Percentiles rank a stretch among this genome's conserved stretches.
phyloP scores from a whole-genome alignment of 371 early-diverging fungal species.

The Apophysomyces elegans region DNA sequence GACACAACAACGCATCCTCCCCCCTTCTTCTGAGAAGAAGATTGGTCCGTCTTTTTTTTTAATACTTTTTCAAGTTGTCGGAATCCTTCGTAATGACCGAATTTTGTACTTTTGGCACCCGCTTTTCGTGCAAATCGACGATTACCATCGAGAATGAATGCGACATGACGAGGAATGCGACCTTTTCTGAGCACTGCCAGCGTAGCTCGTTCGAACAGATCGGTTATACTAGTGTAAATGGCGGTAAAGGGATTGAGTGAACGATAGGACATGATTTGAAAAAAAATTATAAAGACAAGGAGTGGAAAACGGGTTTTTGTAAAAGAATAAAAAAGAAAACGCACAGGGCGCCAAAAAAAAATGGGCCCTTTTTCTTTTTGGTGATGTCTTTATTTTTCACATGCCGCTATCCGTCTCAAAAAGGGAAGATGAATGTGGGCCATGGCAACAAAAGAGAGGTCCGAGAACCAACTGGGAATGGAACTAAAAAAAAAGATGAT shows the following conservation, averaged over 20 bases:
- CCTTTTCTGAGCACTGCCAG: slow-evolving; percentile 69
- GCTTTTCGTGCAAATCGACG: slow-evolving; percentile 85
- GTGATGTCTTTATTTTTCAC: not conserved
- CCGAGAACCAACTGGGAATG: not conserved
- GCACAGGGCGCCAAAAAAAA: slow-evolving; percentile 9
- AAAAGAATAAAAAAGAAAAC: slow-evolving; percentile 2
- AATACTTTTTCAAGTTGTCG: slow-evolving; percentile 71
- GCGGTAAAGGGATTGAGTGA: not conserved
- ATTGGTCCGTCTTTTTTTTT: not conserved
- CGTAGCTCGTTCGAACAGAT: slow-evolving; percentile 22
- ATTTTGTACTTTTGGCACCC: slow-evolving; percentile 46
- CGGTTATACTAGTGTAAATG: not conserved
- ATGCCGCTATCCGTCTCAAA: slow-evolving; percentile 1
- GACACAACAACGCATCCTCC: too few species aligned
- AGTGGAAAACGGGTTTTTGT: not conserved
- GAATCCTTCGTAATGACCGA: slow-evolving; percentile 90
- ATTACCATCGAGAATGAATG: slow-evolving; percentile 99
- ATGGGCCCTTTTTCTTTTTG: not conserved
- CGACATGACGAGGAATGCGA: slow-evolving; percentile 92
- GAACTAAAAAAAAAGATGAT: too few species aligned
- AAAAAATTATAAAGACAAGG: not conserved
- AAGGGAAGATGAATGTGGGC: slow-evolving; percentile 6
- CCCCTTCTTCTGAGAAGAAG: not conserved
- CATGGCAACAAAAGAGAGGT: not conserved
- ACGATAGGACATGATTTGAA: not conserved